phyloP scores from a whole-genome alignment of 371 early-diverging fungal genomes.

The Syncephalis plumigaleata region DNA sequence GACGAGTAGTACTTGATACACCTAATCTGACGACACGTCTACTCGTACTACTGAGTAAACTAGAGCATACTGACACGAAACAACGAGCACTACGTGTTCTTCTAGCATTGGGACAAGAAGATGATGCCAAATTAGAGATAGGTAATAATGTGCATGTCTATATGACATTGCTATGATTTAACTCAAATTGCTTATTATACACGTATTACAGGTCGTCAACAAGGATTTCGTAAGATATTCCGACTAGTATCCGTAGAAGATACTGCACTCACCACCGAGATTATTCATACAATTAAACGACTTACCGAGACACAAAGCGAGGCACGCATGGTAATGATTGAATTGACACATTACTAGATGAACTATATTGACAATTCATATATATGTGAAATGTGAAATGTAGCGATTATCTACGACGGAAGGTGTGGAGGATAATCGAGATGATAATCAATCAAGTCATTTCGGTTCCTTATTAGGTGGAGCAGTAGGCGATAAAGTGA shows the following conservation, averaged over 20 bases:
- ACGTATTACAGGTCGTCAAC: constrained; percentile 9
- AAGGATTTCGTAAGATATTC: constrained; percentile 18
- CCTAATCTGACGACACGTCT: constrained; percentile 14
- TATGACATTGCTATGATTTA: not conserved
- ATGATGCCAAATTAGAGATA: constrained; percentile 19
- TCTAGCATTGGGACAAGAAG: constrained; percentile 17
- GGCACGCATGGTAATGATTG: constrained; percentile 1
- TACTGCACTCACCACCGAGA: constrained; percentile 14
- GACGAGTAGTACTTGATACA: constrained; percentile 11
- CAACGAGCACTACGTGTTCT: constrained; percentile 12
- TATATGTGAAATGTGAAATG: constrained; percentile 2
- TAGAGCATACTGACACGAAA: constrained; percentile 12
- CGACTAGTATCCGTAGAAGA: constrained; percentile 13
- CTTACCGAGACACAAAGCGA: constrained; percentile 12
- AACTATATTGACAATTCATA: not conserved
- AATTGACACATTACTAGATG: constrained; percentile 6
- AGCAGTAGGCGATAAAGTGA: constrained; percentile 4
- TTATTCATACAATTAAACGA: constrained; percentile 17
- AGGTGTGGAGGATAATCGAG: not conserved
- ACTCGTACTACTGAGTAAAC: constrained; percentile 11
- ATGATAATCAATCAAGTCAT: not conserved
- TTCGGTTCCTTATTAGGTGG: constrained; percentile 3
- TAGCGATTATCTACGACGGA: not conserved
- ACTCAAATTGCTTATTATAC: not conserved
- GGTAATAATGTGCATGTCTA: constrained; percentile 4